Evolutionary conservation across 2,329 filamentous ascomycete species (phyloP), one percentile per base, ranked within the genome.

Genomic region (Trichoderma breve): DNA sequence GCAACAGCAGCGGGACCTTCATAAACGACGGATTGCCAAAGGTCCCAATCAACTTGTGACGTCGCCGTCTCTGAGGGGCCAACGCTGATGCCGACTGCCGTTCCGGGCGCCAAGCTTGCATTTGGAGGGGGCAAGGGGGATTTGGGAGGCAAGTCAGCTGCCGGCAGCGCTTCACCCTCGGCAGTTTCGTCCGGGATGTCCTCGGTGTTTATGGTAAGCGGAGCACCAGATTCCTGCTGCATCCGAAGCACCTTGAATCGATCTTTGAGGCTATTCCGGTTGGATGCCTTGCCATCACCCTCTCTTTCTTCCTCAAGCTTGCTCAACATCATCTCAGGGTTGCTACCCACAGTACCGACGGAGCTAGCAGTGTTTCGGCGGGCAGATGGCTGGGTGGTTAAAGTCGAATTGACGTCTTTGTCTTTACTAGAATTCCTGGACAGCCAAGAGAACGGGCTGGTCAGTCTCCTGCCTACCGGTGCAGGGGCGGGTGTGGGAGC

Each of bases 1-100:
- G 93, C 92, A 64, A 98, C 92, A 11, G 94, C 95, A 32, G 93
- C 90, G 18, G 95, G 94, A 0, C 96, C 96, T 83, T 98, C 93
- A 76, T 98, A 97, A 39, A 99, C 96, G 4, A 99, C 92, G 28
- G 92, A 90, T 80, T 99, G 95, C 96, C 96, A 99, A 51, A 99
- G 84, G 81, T 99, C 96, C 96, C 96, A 99, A 79, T 99, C 94
- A n/a, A 99, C 96, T 28, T 93, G 91, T 18, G 86, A 85, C 77
- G 95, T 93, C 15, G 84, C 83, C 74, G 91, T 86, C 26, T 90
- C 89, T 3, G 93, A 91, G 9, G 92, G 92, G 1, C 93, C 93
- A 26, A 91, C 90, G 28, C 91, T 91, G 55, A 95, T 89, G 6
- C 95, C 95, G 12, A 93, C 91, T 8, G 92, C 94, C 1, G 95